Evolutionary conservation across 106 monocot species (phyloP).

Genomic region (Gastrodia elata): DNA sequence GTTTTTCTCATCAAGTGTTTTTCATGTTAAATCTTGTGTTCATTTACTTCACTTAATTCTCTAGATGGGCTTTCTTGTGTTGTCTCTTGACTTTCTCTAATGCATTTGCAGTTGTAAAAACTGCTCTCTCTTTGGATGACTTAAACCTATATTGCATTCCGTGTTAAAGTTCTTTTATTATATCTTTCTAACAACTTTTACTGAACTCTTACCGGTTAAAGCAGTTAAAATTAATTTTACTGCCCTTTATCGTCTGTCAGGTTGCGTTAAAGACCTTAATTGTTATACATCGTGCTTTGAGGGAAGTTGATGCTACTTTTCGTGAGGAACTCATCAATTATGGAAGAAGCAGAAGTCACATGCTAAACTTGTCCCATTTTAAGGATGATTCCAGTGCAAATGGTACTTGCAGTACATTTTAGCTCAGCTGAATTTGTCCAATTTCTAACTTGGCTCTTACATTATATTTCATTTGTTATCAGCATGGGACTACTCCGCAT

Average conservation of each 20-base stretch:
- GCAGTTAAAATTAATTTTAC: constrained; percentile 8
- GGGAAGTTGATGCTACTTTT: constrained; percentile 91
- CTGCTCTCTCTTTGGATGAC: no score
- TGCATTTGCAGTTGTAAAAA: background rate
- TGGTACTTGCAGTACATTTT: constrained; percentile 29
- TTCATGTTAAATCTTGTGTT: no score
- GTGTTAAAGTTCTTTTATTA: no score
- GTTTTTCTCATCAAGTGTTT: no score
- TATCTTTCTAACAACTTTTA: no score
- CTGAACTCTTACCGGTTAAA: no score
- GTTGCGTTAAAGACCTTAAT: constrained; percentile 92
- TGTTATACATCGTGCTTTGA: constrained; percentile 90
- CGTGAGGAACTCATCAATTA: constrained; percentile 96
- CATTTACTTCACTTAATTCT: no score
- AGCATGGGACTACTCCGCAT: constrained; percentile 98
- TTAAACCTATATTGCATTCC: no score
- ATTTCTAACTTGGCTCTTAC: background rate
- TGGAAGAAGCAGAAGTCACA: constrained; percentile 73
- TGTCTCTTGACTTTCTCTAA: background rate
- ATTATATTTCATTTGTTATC: constrained; percentile 18
- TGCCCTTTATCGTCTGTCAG: constrained; percentile 20
- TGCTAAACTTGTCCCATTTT: constrained; percentile 89
- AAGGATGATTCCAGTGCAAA: constrained; percentile 94
- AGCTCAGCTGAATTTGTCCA: background rate
- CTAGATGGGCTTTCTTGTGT: no score